A percentile compares a stretch with the other conserved stretches of the same genome.
Conservation (phyloP, 352 stramenopile species). For the Phytophthora brassicae region DNA sequence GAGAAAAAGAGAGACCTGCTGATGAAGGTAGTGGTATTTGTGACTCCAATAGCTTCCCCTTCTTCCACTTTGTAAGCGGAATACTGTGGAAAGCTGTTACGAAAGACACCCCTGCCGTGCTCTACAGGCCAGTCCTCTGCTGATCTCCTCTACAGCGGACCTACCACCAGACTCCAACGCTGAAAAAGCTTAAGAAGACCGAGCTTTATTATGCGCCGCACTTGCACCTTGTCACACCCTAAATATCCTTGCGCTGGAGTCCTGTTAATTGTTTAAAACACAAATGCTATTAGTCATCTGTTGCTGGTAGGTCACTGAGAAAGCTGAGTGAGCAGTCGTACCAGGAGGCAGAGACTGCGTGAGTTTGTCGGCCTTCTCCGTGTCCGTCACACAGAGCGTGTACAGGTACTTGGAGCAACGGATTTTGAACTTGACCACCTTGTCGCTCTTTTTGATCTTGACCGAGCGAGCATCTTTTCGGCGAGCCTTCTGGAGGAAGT, state of each 20-base stretch:
- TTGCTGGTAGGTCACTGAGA: not conserved
- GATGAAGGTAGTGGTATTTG: conserved; percentile 40
- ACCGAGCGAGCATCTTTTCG: conserved; percentile 98
- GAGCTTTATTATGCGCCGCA: conserved; percentile 75
- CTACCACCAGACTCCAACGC: conserved; percentile 30
- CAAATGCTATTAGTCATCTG: conserved; percentile 1
- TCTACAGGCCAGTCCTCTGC: conserved; percentile 20
- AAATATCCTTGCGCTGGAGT: conserved; percentile 93
- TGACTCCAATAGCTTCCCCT: conserved; percentile 13
- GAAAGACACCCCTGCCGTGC: conserved; percentile 28
- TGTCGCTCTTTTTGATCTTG: conserved; percentile 98
- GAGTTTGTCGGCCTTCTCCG: conserved; percentile 99
- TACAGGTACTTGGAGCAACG: conserved; percentile 99
- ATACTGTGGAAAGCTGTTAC: conserved; percentile 17
- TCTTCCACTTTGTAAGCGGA: conserved; percentile 11
- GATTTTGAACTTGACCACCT: conserved; percentile 99
- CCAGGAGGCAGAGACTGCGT: conserved; percentile 98
- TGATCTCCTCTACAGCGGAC: conserved; percentile 26
- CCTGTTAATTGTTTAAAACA: conserved; percentile 35
- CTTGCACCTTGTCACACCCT: conserved; percentile 52
- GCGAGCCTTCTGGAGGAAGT: conserved; percentile 99
- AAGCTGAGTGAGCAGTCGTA: conserved; percentile 28
- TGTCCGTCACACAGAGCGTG: conserved; percentile 97
- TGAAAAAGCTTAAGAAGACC: conserved; percentile 72
- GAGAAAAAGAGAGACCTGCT: conserved; percentile 21